Base-by-base conservation (phyloP, 176 grass and related monocot genomes). In the Triticum dicoccoides region DNA sequence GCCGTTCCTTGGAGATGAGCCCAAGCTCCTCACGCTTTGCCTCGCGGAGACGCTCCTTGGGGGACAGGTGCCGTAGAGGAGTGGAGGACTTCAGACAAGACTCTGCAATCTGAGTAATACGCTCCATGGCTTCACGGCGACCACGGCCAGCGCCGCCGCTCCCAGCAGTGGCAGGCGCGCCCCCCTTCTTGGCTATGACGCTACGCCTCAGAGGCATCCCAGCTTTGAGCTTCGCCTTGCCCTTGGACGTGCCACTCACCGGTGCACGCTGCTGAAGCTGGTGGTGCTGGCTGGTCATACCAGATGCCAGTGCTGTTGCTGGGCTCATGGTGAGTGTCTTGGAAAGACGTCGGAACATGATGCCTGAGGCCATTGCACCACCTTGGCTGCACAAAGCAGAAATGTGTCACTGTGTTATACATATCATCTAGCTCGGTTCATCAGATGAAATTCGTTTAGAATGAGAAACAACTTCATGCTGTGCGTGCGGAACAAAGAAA, bases 241-340 rank as follows among this genome's bases (percentile, higher is more conserved):
- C 95, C 82, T 97, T 97, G 62, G 95, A 84, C 2, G 95, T 97
- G 34, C 92, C 95, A 77, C 92, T 94, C 32, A 97, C 92, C 47
- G 76, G 80, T 10, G 74, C 80, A 11, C 52, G 61, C 76, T 88
- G 88, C 34, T 91, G 86, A 73, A 93, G 80, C 76, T 90, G 92
- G 39, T 93, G 80, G 71, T 65, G 71, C 56, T 81, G 85, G 44
- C 39, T 72, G 54, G 66, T 42, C 41, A 64, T 42, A 35, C 81
- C 87, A 17, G 69, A 82, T 61, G 61, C 35, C 32, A 89, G 11
- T 52, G 76, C 35, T 18, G 78, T 13, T 41, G 76, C 47, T 2
- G 85, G 62, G 58, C 74, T 79, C 80, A 87, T 15, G 39, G 81
- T 62, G 38, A 84, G 34, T 47, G 79, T 63, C 73, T 78, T 90